Percentiles rank a stretch among this genome's conserved stretches.
These are phyloP conservation scores for Teunomyces cretensis DNA, from an alignment of 805 yeast species.

Conservation along the genomic window DNA sequence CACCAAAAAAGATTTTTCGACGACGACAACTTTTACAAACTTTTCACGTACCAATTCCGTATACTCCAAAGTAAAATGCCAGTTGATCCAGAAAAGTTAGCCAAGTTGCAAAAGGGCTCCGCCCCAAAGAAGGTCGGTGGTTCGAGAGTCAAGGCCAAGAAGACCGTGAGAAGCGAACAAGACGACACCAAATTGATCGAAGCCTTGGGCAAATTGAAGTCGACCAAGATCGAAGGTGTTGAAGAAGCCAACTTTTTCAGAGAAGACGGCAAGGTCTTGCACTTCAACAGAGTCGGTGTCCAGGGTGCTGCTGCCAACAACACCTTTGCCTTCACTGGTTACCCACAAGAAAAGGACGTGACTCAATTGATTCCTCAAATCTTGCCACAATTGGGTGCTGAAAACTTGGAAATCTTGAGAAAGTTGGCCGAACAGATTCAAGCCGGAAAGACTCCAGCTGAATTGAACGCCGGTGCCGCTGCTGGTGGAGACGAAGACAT, in stretches of 20 bases:
- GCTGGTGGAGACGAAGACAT: conserved; percentile 56
- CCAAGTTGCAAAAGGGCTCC: conserved; percentile 84
- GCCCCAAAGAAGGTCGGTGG: conserved; percentile 70
- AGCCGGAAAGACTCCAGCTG: conserved; percentile 52
- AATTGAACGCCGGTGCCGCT: conserved; percentile 43
- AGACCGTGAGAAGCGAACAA: conserved; percentile 66
- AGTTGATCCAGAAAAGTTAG: conserved; percentile 91
- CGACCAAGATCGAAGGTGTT: conserved; percentile 82
- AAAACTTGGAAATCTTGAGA: conserved; percentile 85
- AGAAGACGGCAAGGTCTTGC: conserved; percentile 94
- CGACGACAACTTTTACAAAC: conserved; percentile 6
- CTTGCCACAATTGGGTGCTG: conserved; percentile 95
- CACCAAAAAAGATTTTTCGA: conserved; percentile 7
- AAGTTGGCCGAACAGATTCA: conserved; percentile 88
- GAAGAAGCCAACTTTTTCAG: conserved; percentile 98
- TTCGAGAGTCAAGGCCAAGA: conserved; percentile 91
- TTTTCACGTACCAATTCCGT: too few relatives aligned
- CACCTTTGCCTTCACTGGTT: conserved; percentile 93
- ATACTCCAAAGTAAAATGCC: conserved; percentile 51
- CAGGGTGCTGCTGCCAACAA: conserved; percentile 89
- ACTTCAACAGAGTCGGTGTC: conserved; percentile 94
- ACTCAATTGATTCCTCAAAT: conserved; percentile 92
- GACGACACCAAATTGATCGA: conserved; percentile 91
- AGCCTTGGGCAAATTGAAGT: conserved; percentile 84
- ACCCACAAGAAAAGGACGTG: conserved; percentile 88